phyloP scores from a whole-genome alignment of 2,329 filamentous ascomycete genomes.

The Diaporthe australafricana region DNA sequence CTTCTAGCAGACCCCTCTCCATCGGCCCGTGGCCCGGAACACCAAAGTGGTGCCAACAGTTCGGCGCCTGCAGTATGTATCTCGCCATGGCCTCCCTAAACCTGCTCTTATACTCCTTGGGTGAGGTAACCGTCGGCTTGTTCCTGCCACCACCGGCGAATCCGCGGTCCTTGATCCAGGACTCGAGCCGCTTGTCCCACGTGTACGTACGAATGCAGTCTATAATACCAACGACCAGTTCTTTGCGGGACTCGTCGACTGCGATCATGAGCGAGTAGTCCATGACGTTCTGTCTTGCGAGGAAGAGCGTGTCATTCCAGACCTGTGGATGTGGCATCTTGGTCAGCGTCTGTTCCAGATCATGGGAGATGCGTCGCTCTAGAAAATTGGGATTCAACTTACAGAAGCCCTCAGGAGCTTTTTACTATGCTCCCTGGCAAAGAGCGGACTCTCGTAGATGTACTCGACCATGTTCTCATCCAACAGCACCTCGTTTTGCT shows the following conservation, averaged over 20 bases:
- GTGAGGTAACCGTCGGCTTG: conserved; percentile 93
- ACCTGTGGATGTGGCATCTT: conserved; percentile 51
- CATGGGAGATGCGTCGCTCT: too few relatives aligned
- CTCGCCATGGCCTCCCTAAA: conserved; percentile 96
- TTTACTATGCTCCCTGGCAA: conserved; percentile 95
- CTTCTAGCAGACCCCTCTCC: conserved; percentile 36
- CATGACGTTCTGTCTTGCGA: conserved; percentile 97
- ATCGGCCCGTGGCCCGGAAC: conserved; percentile 44
- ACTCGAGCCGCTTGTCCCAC: conserved; percentile 99
- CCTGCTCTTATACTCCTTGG: conserved; percentile 95
- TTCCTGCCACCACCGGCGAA: conserved; percentile 82
- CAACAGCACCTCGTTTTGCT: conserved; percentile 94
- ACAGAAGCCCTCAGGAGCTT: conserved; percentile 87
- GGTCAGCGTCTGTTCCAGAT: background rate
- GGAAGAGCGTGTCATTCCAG: conserved; percentile 97
- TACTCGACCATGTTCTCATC: conserved; percentile 99
- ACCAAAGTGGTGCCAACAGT: conserved; percentile 80
- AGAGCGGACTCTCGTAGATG: conserved; percentile 96
- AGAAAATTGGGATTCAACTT: conserved; percentile 27
- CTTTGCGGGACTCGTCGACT: conserved; percentile 88
- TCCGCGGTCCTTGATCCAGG: conserved; percentile 98
- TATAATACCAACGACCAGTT: conserved; percentile 97
- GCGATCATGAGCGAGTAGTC: conserved; percentile 99
- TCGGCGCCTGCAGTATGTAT: conserved; percentile 80
- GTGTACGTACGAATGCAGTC: conserved; percentile 99